Percentiles rank a stretch among this genome's conserved stretches.
Conservation (phyloP, 129 eudicot genomes). For the Deinandra increscens region DNA sequence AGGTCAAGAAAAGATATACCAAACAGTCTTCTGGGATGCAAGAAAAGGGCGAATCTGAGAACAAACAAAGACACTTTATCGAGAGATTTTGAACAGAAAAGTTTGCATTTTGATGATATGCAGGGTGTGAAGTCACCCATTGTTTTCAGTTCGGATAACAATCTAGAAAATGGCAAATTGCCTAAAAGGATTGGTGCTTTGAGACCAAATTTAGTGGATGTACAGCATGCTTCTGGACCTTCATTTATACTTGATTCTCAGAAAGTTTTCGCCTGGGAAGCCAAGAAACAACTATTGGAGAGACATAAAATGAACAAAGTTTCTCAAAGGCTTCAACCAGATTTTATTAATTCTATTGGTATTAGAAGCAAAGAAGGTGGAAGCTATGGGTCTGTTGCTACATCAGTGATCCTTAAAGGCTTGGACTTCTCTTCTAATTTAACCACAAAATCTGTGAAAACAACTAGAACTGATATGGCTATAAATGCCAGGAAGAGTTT, state of each 20-base stretch:
- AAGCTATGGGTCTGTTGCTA: constrained; percentile 13
- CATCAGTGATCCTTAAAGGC: constrained; percentile 10
- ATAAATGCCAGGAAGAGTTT: constrained; percentile 9
- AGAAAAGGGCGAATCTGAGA: constrained; percentile 22
- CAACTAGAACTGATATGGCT: constrained; percentile 13
- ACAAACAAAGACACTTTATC: constrained; percentile 7
- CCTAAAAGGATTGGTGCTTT: constrained; percentile 18
- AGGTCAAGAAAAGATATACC: constrained; percentile 29
- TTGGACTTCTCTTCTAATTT: not conserved
- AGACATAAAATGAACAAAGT: constrained; percentile 35
- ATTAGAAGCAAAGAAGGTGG: constrained; percentile 20
- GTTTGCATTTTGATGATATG: not conserved
- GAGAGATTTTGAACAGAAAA: not conserved
- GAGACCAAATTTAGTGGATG: constrained; percentile 33
- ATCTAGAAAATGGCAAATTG: constrained; percentile 10
- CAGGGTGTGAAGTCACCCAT: constrained; percentile 9
- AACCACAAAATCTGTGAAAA: constrained; percentile 19
- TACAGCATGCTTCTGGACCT: constrained; percentile 12
- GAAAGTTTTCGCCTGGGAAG: constrained; percentile 26
- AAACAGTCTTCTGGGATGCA: constrained; percentile 14
- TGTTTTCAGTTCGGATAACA: not conserved
- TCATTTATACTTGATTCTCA: constrained; percentile 23
- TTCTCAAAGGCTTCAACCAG: constrained; percentile 22
- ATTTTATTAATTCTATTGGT: constrained; percentile 21
- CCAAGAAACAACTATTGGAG: constrained; percentile 38